Evolutionary conservation across 1,284 basidiomycete species (phyloP), one percentile per base, ranked within the genome.

Genomic region (Pseudomicrostroma phylloplanum): DNA sequence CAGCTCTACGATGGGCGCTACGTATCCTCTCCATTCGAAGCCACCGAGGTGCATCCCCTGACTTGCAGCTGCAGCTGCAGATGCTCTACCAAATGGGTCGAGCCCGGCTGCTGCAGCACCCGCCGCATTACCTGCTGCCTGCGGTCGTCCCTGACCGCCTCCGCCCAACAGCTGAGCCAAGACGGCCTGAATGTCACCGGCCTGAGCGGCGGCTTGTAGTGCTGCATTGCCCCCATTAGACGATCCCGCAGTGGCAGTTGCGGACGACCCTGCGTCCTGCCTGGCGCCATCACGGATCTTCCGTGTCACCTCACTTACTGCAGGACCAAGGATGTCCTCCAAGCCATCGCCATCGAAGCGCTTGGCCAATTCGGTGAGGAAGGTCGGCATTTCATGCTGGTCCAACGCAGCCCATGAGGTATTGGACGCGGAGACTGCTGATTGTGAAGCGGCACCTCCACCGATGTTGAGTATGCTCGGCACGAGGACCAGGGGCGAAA

Each of bases 1-100:
- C 17, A 96, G 83, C 4, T 86, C 86, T 69, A 90, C 89, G 56
- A 97, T 77, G 0, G 91, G 93, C 55, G 86, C 85, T 21, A 94
- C 81, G 43, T 93, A 87, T 39, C 87, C 86, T n/a, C 92, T 84
- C 94, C 96, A 98, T 2, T 83, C 82, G 56, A 78, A 66, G 1
- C 82, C 81, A 0, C 80, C 69, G 6, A 83, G 68, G 56, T 70
- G 81, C 58, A 74, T 67, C n/a, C 74, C 76, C 41, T 75, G 62
- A 43, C 63, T 66, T 40, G 39, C 36, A 42, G 36, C 55, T 53
- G 59, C 6, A 13, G 21, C 21, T 23, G 3, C 6, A 4, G 12
- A n/a, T 23, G 46, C 46, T n/a, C 46, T n/a, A 12, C 46, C 46
- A 11, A 48, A 48, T 3, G 46, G n/a, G 12, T 48, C 46, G 7